These are phyloP conservation scores for Mortierella sp. DNA, from an alignment of 371 early-diverging fungal genomes.

Conservation along the genomic window DNA sequence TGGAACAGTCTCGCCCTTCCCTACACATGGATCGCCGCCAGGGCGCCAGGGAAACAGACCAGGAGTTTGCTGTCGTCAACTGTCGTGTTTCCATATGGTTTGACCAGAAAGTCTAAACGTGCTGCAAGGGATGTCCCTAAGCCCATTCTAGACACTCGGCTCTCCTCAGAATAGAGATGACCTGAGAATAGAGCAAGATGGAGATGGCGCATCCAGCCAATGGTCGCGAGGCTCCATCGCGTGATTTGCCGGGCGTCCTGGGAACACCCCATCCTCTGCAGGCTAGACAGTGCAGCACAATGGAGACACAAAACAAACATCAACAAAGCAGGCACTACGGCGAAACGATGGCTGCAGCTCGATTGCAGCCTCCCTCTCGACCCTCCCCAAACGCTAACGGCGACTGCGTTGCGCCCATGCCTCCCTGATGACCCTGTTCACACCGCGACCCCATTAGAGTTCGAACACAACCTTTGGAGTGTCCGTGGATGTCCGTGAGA, in stretches of 20 bases:
- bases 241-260: neutral
- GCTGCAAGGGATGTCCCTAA: too few species aligned
- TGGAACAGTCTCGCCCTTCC: too few species aligned
- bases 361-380: neutral
- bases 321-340: constrained; percentile 11
- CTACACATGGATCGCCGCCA: too few species aligned
- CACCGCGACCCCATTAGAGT: neutral
- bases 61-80: too few species aligned
- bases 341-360: constrained; percentile 7
- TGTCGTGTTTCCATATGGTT: too few species aligned
- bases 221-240: neutral
- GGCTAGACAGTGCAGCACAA: too few species aligned
- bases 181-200: too few species aligned
- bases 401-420: neutral
- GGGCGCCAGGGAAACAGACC: too few species aligned
- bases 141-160: too few species aligned
- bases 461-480: neutral
- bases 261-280: too few species aligned
- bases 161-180: too few species aligned
- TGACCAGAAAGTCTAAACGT: too few species aligned
- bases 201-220: constrained; percentile 3
- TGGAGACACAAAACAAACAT: neutral
- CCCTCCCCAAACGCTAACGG: neutral
- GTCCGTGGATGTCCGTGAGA: neutral
- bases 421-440: neutral